Evolutionary conservation across 169 alveolate genomes (phyloP).

Genomic region (Besnoitia besnoiti): DNA sequence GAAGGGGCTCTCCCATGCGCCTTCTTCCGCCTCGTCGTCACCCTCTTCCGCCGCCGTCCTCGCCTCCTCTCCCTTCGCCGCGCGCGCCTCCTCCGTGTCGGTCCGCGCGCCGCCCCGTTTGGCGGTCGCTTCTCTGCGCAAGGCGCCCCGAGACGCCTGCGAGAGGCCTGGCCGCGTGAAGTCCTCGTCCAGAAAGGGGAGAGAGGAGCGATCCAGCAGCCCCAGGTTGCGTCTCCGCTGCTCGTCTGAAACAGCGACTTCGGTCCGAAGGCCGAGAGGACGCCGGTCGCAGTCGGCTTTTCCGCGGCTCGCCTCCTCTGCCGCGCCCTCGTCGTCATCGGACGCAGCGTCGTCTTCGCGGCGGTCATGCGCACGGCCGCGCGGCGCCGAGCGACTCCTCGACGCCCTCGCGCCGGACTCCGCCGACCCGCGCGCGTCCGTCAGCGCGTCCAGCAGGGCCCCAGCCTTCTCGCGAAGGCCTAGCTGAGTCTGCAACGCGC

Average conservation of each 20-base stretch:
- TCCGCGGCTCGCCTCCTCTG: neutral
- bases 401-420: too few relatives aligned
- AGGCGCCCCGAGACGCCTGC: neutral
- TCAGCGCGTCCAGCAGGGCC: neutral
- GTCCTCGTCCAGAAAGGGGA: neutral
- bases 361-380: neutral
- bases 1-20: neutral
- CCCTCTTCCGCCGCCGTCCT: neutral
- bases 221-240: neutral
- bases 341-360: neutral
- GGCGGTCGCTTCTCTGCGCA: neutral
- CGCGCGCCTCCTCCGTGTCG: neutral
- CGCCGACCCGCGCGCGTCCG: too few relatives aligned
- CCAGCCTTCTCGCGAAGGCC: neutral
- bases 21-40: neutral
- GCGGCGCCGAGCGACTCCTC: too few relatives aligned
- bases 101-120: neutral
- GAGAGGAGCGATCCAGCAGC: neutral
- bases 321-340: neutral
- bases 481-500: too few relatives aligned
- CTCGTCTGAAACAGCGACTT: neutral
- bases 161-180: neutral
- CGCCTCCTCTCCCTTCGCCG: neutral
- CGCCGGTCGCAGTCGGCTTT: neutral
- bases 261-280: too few relatives aligned